Conservation (phyloP, 2,329 filamentous ascomycete species). For the Fusarium sp. region DNA sequence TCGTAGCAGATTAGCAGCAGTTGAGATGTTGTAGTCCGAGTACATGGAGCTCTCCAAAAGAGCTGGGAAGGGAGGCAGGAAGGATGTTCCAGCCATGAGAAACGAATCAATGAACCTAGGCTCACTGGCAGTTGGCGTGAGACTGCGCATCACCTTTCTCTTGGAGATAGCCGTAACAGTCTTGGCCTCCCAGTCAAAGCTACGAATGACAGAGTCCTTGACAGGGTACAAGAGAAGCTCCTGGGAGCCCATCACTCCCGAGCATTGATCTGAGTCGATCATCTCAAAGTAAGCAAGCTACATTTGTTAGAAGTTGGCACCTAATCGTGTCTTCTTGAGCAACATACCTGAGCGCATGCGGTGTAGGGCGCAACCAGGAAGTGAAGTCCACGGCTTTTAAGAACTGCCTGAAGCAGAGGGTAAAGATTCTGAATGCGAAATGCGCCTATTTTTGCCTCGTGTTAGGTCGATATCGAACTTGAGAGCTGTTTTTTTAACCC, state of each 20-base stretch:
- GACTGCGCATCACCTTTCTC: constrained; percentile 74
- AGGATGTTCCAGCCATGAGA: constrained; percentile 83
- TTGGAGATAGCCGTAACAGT: constrained; percentile 73
- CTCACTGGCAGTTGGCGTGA: constrained; percentile 72
- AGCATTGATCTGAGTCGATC: constrained; percentile 72
- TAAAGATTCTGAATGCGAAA: constrained; percentile 78
- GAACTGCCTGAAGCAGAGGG: constrained; percentile 78
- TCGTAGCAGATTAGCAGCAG: constrained; percentile 81
- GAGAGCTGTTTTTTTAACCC: constrained; percentile 42
- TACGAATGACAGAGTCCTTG: constrained; percentile 75
- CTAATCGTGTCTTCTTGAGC: neutral
- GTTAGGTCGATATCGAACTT: constrained; percentile 43
- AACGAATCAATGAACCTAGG: constrained; percentile 85
- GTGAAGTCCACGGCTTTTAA: constrained; percentile 74
- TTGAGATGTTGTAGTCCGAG: constrained; percentile 71
- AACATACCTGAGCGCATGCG: constrained; percentile 82
- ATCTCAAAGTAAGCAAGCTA: constrained; percentile 83
- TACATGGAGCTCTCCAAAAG: constrained; percentile 70
- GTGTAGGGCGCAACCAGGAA: constrained; percentile 89
- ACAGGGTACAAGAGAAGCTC: constrained; percentile 89
- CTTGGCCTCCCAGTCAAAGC: constrained; percentile 75
- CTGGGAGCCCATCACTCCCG: constrained; percentile 84
- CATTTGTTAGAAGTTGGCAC: constrained; percentile 26
- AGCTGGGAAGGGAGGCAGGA: constrained; percentile 81
- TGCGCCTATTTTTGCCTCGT: constrained; percentile 64